phyloP scores from a whole-genome alignment of 2,329 filamentous ascomycete species.

The Metarhizium sp. region DNA sequence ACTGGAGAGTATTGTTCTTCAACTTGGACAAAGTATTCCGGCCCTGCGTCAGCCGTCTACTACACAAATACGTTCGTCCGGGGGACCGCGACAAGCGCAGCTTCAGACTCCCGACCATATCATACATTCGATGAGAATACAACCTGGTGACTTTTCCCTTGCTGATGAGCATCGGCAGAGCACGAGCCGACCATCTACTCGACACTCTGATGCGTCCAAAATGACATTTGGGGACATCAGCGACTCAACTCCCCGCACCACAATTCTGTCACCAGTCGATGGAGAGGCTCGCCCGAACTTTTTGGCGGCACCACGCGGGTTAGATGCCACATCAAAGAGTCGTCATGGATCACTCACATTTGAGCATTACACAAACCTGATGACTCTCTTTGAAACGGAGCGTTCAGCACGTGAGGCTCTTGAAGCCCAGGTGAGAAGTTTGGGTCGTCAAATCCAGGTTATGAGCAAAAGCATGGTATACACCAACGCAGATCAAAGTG shows the following conservation, averaged over 20 bases:
- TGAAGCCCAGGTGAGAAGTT: conserved; percentile 44
- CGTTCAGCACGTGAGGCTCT: conserved; percentile 45
- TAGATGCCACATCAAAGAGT: conserved; percentile 20
- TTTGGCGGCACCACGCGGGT: conserved; percentile 26
- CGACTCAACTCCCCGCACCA: conserved; percentile 30
- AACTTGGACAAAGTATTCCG: conserved; percentile 37
- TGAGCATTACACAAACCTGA: conserved; percentile 41
- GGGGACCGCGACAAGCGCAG: neutral
- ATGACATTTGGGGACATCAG: conserved; percentile 37
- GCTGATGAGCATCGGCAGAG: conserved; percentile 1
- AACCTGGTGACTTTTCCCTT: neutral
- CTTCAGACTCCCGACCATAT: neutral
- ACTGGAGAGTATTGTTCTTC: conserved; percentile 42
- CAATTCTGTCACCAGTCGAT: conserved; percentile 13
- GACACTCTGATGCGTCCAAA: conserved; percentile 31
- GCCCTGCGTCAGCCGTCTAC: conserved; percentile 21
- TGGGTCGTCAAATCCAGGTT: conserved; percentile 40
- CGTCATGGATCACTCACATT: conserved; percentile 22
- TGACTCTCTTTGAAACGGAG: conserved; percentile 46
- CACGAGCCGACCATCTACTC: conserved; percentile 21
- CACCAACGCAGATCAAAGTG: conserved; percentile 12
- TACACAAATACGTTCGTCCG: conserved; percentile 17
- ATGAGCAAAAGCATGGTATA: conserved; percentile 28
- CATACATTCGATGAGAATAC: neutral
- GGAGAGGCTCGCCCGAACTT: conserved; percentile 29